Percentiles rank a stretch among this genome's conserved stretches.
Evolutionary conservation across 257 asterid species (phyloP).

Genomic region (Scutellaria minor): DNA sequence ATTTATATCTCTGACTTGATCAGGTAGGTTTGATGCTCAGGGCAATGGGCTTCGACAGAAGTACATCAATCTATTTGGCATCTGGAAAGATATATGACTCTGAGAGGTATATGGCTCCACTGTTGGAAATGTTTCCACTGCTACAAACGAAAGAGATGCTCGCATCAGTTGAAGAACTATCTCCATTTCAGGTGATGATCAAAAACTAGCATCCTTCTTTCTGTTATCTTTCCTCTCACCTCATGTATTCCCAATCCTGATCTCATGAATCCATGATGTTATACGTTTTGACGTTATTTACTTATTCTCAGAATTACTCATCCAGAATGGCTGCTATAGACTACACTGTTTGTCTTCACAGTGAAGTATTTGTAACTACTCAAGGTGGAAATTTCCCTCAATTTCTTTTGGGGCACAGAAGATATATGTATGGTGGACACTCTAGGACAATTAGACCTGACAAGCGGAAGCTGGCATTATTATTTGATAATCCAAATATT

Average conservation of each 20-base stretch:
- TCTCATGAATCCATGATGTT: slow-evolving; percentile 9
- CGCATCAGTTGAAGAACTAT: slow-evolving; percentile 81
- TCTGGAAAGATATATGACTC: slow-evolving; percentile 93
- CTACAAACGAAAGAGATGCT: slow-evolving; percentile 92
- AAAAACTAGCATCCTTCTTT: background rate
- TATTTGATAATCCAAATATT: slow-evolving; percentile 80
- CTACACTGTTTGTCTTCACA: slow-evolving; percentile 96
- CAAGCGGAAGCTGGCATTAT: slow-evolving; percentile 79
- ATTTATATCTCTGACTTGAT: slow-evolving; percentile 33
- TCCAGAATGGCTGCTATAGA: slow-evolving; percentile 99
- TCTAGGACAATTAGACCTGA: slow-evolving; percentile 92
- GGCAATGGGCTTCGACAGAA: slow-evolving; percentile 94
- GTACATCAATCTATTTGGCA: slow-evolving; percentile 89
- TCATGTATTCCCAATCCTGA: slow-evolving; percentile 3
- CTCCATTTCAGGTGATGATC: slow-evolving; percentile 83
- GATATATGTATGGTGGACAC: slow-evolving; percentile 92
- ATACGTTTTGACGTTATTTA: slow-evolving; percentile 44
- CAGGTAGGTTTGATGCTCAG: slow-evolving; percentile 99
- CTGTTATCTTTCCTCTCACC: slow-evolving; percentile 12
- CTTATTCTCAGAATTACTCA: slow-evolving; percentile 76
- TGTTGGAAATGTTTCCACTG: slow-evolving; percentile 91
- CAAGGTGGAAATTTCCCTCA: slow-evolving; percentile 99
- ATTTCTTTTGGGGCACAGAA: slow-evolving; percentile 94
- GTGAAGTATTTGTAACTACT: slow-evolving; percentile 98
- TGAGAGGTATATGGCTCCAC: slow-evolving; percentile 92